Evolutionary conservation across 1,139 yeast genomes (phyloP).

Genomic region (Meyerozyma carpophila): DNA sequence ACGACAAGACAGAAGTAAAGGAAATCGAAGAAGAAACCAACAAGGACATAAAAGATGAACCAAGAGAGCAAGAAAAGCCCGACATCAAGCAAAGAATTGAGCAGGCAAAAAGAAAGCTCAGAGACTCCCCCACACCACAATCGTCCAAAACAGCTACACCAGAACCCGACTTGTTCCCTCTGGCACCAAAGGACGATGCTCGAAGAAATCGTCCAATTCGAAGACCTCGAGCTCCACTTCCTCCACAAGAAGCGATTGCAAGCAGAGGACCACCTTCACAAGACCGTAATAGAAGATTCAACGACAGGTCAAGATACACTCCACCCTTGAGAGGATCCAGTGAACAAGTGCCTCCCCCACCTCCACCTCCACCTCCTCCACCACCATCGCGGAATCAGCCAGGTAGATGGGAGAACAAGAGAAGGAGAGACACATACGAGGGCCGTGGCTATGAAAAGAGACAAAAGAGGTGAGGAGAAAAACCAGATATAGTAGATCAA

Average conservation of each 20-base stretch:
- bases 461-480: constrained; percentile 17
- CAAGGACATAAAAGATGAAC: neutral
- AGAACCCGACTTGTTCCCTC: constrained; percentile 2
- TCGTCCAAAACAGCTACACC: neutral
- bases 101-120: constrained; percentile 2
- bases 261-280: constrained; percentile 1
- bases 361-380: constrained; percentile 13
- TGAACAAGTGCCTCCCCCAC: constrained; percentile 19
- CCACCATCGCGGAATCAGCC: constrained; percentile 16
- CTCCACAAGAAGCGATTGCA: constrained; percentile 12
- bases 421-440: constrained; percentile 20
- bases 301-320: constrained; percentile 7
- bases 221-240: constrained; percentile 10
- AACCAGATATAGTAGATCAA: neutral
- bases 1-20: constrained; percentile 3
- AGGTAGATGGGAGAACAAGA: constrained; percentile 13
- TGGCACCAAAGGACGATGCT: constrained; percentile 1
- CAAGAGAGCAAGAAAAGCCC: constrained; percentile 3
- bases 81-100: constrained; percentile 3
- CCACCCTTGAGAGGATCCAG: constrained; percentile 7
- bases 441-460: constrained; percentile 30
- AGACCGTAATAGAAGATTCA: constrained; percentile 2
- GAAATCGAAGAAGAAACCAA: neutral
- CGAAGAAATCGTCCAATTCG: constrained; percentile 1
- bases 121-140: neutral